phyloP scores from a whole-genome alignment of 495 filamentous ascomycete genomes.

The Trichodelitschia bisporula region DNA sequence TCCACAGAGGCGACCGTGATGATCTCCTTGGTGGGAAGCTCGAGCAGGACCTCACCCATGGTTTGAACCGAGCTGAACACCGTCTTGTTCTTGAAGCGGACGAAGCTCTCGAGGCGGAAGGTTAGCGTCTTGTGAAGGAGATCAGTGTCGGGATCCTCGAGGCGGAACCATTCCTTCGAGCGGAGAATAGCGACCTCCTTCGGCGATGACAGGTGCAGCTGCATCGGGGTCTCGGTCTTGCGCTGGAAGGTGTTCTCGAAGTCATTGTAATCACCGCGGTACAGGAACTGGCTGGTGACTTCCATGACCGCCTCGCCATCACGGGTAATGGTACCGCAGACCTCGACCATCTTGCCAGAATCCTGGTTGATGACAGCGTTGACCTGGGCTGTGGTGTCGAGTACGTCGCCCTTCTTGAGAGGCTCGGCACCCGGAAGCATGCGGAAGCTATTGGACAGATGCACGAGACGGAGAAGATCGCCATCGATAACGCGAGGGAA shows the following conservation, averaged over 20 bases:
- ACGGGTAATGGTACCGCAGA: constrained; percentile 82
- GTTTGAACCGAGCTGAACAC: constrained; percentile 88
- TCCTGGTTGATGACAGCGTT: constrained; percentile 97
- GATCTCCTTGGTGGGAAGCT: constrained; percentile 91
- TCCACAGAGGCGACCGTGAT: constrained; percentile 90
- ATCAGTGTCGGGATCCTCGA: constrained; percentile 57
- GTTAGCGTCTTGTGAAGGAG: constrained; percentile 75
- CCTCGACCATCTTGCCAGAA: constrained; percentile 97
- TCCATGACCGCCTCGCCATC: constrained; percentile 87
- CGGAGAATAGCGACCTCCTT: constrained; percentile 84
- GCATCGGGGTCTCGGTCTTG: constrained; percentile 86
- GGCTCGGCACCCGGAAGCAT: constrained; percentile 94
- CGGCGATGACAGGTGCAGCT: constrained; percentile 59
- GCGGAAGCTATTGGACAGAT: constrained; percentile 89
- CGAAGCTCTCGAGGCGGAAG: constrained; percentile 83
- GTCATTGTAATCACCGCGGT: constrained; percentile 76
- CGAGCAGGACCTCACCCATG: constrained; percentile 72
- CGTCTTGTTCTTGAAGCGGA: constrained; percentile 82
- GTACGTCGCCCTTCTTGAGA: constrained; percentile 75
- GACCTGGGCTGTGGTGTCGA: constrained; percentile 84
- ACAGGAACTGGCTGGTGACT: constrained; percentile 92
- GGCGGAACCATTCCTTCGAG: constrained; percentile 91
- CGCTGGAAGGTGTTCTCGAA: constrained; percentile 97
- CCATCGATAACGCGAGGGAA: constrained; percentile 89
- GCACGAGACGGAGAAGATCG: constrained; percentile 81